Evolutionary conservation across 2,329 filamentous ascomycete species (phyloP), one percentile per base, ranked within the genome.

Genomic region (Alternaria hordeiaustralica): DNA sequence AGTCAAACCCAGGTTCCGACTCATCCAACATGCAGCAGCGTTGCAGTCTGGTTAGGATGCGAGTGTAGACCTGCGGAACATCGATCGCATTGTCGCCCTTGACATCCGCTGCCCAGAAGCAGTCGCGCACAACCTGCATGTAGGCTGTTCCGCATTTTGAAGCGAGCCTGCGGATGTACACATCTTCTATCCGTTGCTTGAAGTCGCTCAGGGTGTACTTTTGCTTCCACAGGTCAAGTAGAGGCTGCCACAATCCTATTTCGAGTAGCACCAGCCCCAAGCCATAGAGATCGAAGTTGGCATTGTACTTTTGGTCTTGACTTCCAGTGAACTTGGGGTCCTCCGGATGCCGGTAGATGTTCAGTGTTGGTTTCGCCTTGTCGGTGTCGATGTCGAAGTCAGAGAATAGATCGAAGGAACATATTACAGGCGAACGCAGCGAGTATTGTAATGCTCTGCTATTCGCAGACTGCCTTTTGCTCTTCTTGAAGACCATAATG

Each of bases 331-430:
- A 75, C 51, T 78, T 77, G 10, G 81, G 80, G 59, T 83, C 83
- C 12, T 91, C 82, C 0, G 90, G 89, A 73, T 94, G 91, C n/a
- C 87, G 86, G 76, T 91, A 90, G 70, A 90, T 88, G 65, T 86
- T 88, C 8, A 82, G 81, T n/a, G 71, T 66, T 25, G 74, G 71
- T 44, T 84, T 82, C 7, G 84, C 78, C 58, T 65, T 72, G 20
- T 68, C 28, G 9, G 79, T 78, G 55, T 86, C 85, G 47, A 87
- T 83, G 51, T 81, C 82, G 66, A 79, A 84, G 57, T 85, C 84
- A 5, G 87, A 88, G 73, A 94, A 95, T 4, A 94, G 79, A 67
- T 94, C 91, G 69, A 93, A 94, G 0, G 90, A 90, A 1, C 90
- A 90, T 46, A 94, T 82, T 4, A 92, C 85, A 2, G 92, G 92